Conservation (phyloP, 2,329 filamentous ascomycete species). For the Neocucurbitaria cava region DNA sequence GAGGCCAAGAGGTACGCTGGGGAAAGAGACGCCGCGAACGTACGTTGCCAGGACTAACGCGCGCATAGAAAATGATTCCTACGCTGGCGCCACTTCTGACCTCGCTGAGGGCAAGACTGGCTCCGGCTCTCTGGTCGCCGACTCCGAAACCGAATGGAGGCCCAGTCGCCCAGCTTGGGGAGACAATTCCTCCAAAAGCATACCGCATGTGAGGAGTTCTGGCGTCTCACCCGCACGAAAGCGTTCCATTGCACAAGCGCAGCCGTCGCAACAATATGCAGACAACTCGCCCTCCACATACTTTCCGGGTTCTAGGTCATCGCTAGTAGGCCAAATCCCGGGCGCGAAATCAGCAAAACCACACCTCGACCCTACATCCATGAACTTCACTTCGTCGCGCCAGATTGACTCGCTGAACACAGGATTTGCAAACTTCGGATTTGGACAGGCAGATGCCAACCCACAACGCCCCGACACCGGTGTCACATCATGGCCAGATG, state of each 20-base stretch:
- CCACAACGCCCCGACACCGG: slow-evolving; percentile 35
- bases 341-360: slow-evolving; percentile 37
- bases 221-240: slow-evolving; percentile 49
- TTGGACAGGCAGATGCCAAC: slow-evolving; percentile 39
- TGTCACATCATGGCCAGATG: slow-evolving; percentile 45
- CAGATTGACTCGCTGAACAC: slow-evolving; percentile 42
- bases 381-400: slow-evolving; percentile 40
- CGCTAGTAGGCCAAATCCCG: slow-evolving; percentile 29
- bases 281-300: slow-evolving; percentile 35
- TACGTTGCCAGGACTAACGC: slow-evolving; percentile 18
- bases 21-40: neutral
- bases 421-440: slow-evolving; percentile 42
- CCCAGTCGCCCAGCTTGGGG: slow-evolving; percentile 66
- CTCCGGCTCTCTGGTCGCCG: slow-evolving; percentile 71
- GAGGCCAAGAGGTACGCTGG: slow-evolving; percentile 39
- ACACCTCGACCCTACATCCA: slow-evolving; percentile 40
- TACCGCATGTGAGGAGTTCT: slow-evolving; percentile 44
- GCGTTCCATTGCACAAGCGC: slow-evolving; percentile 46
- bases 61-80: slow-evolving; percentile 37
- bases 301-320: slow-evolving; percentile 33
- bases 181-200: slow-evolving; percentile 46
- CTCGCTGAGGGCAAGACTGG: slow-evolving; percentile 66
- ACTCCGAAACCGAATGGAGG: slow-evolving; percentile 73
- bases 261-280: slow-evolving; percentile 40
- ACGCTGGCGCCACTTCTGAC: slow-evolving; percentile 33